A percentile compares a stretch with the other conserved stretches of the same genome.
Evolutionary conservation across 164 flowering plant genomes (phyloP).

Genomic region (Umbilicus rupestris): DNA sequence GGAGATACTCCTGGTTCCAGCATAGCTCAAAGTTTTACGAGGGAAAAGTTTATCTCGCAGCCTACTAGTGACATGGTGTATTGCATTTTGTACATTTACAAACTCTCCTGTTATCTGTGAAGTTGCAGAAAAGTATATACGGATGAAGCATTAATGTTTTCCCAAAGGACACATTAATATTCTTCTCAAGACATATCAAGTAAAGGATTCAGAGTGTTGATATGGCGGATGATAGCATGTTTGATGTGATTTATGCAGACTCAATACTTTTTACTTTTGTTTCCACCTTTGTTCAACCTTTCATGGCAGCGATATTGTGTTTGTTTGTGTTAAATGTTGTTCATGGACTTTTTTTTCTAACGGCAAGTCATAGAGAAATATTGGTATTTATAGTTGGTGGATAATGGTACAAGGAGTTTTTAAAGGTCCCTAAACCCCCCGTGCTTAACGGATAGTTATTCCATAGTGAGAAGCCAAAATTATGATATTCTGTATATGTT

Average conservation of each 20-base stretch:
- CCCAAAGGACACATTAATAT: background rate
- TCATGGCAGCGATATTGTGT: background rate
- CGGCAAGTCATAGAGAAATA: background rate
- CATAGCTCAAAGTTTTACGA: conserved; percentile 18
- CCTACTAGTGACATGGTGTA: conserved; percentile 55
- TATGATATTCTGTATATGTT: background rate
- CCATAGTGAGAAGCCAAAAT: background rate
- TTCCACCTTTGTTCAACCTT: background rate
- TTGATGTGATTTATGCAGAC: background rate
- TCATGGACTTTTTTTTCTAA: too few relatives aligned
- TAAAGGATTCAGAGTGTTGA: too few relatives aligned
- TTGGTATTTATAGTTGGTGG: background rate
- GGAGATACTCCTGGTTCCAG: conserved; percentile 28
- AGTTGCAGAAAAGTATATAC: conserved; percentile 7
- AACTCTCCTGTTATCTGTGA: conserved; percentile 67
- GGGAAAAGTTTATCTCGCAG: conserved; percentile 52
- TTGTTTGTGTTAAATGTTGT: background rate
- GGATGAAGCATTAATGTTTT: background rate
- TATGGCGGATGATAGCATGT: too few relatives aligned
- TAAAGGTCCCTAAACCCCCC: too few relatives aligned
- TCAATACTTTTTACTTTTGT: background rate
- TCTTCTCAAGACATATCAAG: too few relatives aligned
- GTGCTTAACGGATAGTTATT: too few relatives aligned
- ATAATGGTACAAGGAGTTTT: background rate
- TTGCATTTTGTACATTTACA: conserved; percentile 60